Evolutionary conservation across 257 asterid species (phyloP), one percentile per base, ranked within the genome.

Genomic region (Dorcoceras hygrometricum): DNA sequence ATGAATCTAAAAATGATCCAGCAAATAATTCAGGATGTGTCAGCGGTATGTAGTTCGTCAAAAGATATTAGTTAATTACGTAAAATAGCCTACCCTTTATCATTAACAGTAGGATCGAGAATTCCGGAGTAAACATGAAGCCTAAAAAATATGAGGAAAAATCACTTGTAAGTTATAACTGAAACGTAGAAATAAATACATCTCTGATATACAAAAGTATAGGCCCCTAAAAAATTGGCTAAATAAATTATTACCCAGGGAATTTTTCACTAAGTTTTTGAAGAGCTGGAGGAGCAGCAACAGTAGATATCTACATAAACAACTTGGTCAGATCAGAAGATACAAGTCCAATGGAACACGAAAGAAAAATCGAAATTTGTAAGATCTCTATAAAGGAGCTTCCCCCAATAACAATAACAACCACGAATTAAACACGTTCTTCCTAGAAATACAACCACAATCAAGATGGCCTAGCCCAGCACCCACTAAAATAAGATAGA

Each of bases 251-350:
- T 78, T 89, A 93, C 98, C 98, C 96, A 4, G 96, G 96, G 72
- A 85, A 91, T 26, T 84, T 89, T 75, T 87, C 95, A 60, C 95
- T 73, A 28, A 91, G 83, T 76, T 85, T 86, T 74, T 80, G 79
- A 72, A 91, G 92, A 9, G 98, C 98, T 11, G 96, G 96, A 73
- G 96, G 95, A 73, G 98, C 89, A 72, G 95, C 95, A 78, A 91
- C 89, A 71, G 96, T 96, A 66, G 79, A 79, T 59, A 91, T 81
- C 98, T 91, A 80, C 62, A 73, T 59, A 65, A 74, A 55, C 59
- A 77, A 73, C 55, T 66, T 14, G 57, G 19, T 31, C 5, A 22
- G 46, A 62, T 43, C 69, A 66, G 57, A 63, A 25, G 29, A 39
- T 39, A 27, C 55, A 54, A 36, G 6, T 46, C 22, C 22, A 3